phyloP scores from a whole-genome alignment of 2,329 filamentous ascomycete genomes.

The Chaetomiaceae sp. region DNA sequence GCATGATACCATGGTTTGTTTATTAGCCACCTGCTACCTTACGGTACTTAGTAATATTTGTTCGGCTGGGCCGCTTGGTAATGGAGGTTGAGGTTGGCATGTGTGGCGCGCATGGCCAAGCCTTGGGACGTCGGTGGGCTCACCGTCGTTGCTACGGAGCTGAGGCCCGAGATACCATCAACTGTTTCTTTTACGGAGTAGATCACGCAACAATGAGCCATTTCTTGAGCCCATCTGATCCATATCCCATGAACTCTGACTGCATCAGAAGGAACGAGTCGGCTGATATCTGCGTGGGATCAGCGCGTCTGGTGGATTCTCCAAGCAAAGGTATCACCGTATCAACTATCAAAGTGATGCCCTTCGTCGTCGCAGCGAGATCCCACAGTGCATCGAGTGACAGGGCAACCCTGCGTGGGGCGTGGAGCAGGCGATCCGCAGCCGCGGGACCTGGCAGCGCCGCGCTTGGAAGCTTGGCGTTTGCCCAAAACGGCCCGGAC shows the following conservation, averaged over 20 bases:
- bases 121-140: too few relatives aligned
- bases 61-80: conserved; percentile 3
- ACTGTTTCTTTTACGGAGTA: neutral
- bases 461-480: conserved; percentile 4
- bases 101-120: neutral
- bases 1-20: conserved; percentile 22
- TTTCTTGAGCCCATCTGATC: neutral
- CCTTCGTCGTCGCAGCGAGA: neutral
- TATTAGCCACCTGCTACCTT: too few relatives aligned
- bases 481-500: neutral
- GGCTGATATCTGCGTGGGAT: neutral
- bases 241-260: neutral
- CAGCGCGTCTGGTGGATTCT: neutral
- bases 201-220: neutral
- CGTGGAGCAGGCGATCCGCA: neutral
- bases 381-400: neutral
- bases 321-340: too few relatives aligned
- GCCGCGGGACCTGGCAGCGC: neutral
- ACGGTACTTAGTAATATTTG: conserved; percentile 1
- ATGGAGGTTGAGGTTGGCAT: neutral
- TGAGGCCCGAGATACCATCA: too few relatives aligned
- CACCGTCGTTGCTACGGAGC: too few relatives aligned
- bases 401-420: neutral
- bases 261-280: neutral
- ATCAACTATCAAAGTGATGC: too few relatives aligned